phyloP scores from a whole-genome alignment of 176 grass and related monocot genomes.

The Raddia guianensis region DNA sequence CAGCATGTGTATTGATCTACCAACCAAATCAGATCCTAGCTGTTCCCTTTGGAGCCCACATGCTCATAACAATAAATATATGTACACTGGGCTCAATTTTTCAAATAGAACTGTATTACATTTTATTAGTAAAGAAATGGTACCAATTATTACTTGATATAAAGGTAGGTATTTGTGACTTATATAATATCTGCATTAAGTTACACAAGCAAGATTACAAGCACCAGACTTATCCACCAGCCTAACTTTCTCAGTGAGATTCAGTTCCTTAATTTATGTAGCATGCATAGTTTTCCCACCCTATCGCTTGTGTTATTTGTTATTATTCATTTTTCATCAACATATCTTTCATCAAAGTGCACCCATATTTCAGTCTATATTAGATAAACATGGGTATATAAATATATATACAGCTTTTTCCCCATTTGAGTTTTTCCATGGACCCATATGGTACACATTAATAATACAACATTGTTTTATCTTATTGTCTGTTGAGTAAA shows the following conservation, averaged over 20 bases:
- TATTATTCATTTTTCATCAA: background rate
- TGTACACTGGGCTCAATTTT: background rate
- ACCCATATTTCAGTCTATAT: slow-evolving; percentile 8
- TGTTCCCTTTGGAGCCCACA: too few species aligned
- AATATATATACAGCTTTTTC: slow-evolving; percentile 9
- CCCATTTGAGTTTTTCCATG: background rate
- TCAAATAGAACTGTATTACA: background rate
- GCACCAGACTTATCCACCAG: background rate
- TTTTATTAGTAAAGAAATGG: background rate
- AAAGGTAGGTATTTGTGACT: background rate
- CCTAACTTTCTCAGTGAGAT: background rate
- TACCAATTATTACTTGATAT: background rate
- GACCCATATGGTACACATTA: slow-evolving; percentile 3
- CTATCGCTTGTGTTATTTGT: background rate
- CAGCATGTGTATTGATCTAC: too few species aligned
- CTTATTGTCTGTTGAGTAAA: background rate
- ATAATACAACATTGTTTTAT: background rate
- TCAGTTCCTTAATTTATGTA: slow-evolving; percentile 10
- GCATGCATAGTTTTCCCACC: background rate
- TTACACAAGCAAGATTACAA: background rate
- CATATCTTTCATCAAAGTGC: background rate
- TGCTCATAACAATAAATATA: too few species aligned
- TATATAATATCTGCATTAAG: background rate
- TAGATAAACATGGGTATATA: background rate
- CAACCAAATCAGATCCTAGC: too few species aligned